These are phyloP conservation scores for Pontederia crassipes DNA, from an alignment of 176 grass and related monocot species.

Conservation along the genomic window DNA sequence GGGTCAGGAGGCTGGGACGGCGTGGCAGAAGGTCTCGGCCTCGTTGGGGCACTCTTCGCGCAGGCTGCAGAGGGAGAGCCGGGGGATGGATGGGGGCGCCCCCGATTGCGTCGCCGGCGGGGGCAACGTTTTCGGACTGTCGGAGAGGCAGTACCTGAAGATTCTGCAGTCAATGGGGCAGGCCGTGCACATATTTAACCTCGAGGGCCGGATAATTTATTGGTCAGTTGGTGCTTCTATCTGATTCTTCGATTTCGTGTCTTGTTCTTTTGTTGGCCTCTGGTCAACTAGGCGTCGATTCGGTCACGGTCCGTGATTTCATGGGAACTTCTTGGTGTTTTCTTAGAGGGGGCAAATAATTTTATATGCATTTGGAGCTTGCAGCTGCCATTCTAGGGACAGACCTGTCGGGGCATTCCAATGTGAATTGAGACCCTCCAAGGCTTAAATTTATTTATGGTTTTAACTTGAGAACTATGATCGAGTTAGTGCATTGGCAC, in stretches of 20 bases:
- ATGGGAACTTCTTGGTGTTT: too few species aligned
- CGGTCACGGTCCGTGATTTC: too few species aligned
- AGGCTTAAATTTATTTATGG: too few species aligned
- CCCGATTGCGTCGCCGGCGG: not conserved
- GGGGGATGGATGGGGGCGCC: not conserved
- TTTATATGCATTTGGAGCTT: too few species aligned
- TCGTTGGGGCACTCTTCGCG: constrained; percentile 43
- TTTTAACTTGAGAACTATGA: too few species aligned
- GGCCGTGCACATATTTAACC: constrained; percentile 80
- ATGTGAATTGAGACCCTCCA: too few species aligned
- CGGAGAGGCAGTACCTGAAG: constrained; percentile 59
- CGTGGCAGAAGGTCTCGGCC: constrained; percentile 27
- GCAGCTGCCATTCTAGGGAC: too few species aligned
- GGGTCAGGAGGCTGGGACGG: not conserved
- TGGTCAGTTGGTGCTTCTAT: constrained; percentile 43
- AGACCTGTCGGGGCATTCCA: too few species aligned
- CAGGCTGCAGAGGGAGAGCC: constrained; percentile 47
- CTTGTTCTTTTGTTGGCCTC: not conserved
- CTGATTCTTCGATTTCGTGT: constrained; percentile 7
- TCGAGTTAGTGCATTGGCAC: too few species aligned
- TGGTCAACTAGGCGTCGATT: too few species aligned
- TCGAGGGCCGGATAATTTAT: constrained; percentile 79
- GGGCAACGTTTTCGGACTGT: constrained; percentile 25
- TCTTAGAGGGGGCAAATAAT: too few species aligned
- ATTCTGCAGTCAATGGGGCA: constrained; percentile 79